Percentiles rank a stretch among this genome's conserved stretches.
These are phyloP conservation scores for Exophiala phaeomuriformis DNA, from an alignment of 2,329 filamentous ascomycete species.

Conservation along the genomic window DNA sequence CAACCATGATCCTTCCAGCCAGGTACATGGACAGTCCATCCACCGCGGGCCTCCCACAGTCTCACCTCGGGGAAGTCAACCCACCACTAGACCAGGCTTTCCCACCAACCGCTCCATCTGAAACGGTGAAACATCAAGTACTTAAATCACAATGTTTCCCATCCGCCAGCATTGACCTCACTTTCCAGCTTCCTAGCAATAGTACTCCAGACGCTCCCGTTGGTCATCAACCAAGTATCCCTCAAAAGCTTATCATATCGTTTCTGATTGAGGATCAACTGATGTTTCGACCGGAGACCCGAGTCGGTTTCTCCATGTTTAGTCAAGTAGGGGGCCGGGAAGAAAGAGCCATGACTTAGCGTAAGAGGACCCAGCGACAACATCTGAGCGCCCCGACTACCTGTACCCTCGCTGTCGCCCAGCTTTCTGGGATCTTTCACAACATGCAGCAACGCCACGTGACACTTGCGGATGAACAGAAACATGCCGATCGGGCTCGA, in stretches of 20 bases:
- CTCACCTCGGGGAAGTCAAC: too few relatives aligned
- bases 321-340: slow-evolving; percentile 86
- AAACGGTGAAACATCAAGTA: too few relatives aligned
- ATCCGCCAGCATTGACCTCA: slow-evolving; percentile 94
- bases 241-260: slow-evolving; percentile 83
- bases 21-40: too few relatives aligned
- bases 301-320: slow-evolving; percentile 91
- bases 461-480: slow-evolving; percentile 95
- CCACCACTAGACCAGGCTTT: too few relatives aligned
- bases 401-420: slow-evolving; percentile 8
- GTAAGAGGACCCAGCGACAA: slow-evolving; percentile 8
- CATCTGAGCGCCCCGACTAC: slow-evolving; percentile 5
- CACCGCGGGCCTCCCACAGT: too few relatives aligned
- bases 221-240: slow-evolving; percentile 64
- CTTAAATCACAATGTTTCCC: slow-evolving; percentile 59
- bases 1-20: too few relatives aligned
- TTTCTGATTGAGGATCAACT: slow-evolving; percentile 87
- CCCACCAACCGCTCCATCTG: too few relatives aligned
- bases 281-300: slow-evolving; percentile 78
- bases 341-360: slow-evolving; percentile 62
- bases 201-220: slow-evolving; percentile 77
- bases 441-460: slow-evolving; percentile 72
- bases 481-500: slow-evolving; percentile 62
- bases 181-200: slow-evolving; percentile 87
- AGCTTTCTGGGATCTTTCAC: slow-evolving; percentile 18